Conservation (phyloP, 148 eudicot species). For the Dysphania ambrosioides region DNA sequence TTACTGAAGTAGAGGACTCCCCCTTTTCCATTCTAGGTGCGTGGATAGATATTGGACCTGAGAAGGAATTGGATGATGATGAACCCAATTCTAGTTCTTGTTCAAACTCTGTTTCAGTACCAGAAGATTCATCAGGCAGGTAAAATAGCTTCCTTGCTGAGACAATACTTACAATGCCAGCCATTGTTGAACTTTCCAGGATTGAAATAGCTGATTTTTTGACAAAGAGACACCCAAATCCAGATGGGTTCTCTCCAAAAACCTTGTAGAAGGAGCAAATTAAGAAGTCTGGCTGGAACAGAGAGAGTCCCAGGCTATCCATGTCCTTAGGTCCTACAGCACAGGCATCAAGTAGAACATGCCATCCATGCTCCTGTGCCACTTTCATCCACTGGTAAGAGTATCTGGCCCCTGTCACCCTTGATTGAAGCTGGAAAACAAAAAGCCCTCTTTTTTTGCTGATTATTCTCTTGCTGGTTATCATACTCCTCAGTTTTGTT, state of each 20-base stretch:
- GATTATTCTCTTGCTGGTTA: constrained; percentile 52
- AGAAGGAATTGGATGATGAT: constrained; percentile 26
- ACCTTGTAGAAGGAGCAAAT: constrained; percentile 91
- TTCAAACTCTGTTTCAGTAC: constrained; percentile 43
- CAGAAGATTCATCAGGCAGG: constrained; percentile 43
- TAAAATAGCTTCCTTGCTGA: constrained; percentile 37
- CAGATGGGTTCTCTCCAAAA: constrained; percentile 87
- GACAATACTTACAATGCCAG: constrained; percentile 61
- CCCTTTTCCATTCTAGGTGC: constrained; percentile 21
- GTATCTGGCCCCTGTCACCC: constrained; percentile 77
- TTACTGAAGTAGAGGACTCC: constrained; percentile 26
- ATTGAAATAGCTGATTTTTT: constrained; percentile 60
- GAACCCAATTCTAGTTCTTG: constrained; percentile 21
- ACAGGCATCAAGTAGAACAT: constrained; percentile 86
- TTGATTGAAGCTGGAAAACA: constrained; percentile 81
- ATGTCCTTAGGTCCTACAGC: constrained; percentile 96
- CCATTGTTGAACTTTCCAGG: constrained; percentile 46
- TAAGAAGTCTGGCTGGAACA: constrained; percentile 76
- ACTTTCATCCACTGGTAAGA: constrained; percentile 96
- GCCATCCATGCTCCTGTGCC: constrained; percentile 95
- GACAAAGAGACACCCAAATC: constrained; percentile 88
- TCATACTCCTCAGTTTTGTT: constrained; percentile 47
- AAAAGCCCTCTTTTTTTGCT: constrained; percentile 60
- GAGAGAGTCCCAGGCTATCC: constrained; percentile 84
- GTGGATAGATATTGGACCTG: constrained; percentile 22